Base-by-base conservation (phyloP, 306 rosid genomes). In the Vachellia collinsii region DNA sequence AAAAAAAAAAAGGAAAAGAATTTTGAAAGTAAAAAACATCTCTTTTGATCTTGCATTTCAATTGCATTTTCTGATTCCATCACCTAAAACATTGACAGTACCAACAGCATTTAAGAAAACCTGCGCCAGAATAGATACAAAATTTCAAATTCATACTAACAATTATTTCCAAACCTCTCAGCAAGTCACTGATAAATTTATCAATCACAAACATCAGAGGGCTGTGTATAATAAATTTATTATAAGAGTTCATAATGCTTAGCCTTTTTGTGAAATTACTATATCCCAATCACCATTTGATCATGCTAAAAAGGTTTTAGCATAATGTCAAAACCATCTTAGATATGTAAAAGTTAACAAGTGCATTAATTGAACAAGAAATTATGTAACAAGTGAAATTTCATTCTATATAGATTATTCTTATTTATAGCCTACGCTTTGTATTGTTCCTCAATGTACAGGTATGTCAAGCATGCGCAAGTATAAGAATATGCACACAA, bases 251-350 rank as follows among this genome's bases (percentile, higher is more conserved):
- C 22, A 20, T 46, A 72, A 51, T 0, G 20, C 11, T n/a, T 11
- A 22, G 38, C 39, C 39, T 43, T 42, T 20, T 44, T 70, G 20
- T 70, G 48, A 67, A 17, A 67, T 29, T 38, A 20, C 34, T n/a
- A 39, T 9, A 11, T 36, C 43, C 25, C 46, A 36, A 61, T 37
- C 42, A 63, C 34, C 43, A 34, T 64, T 36, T 64, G n/a, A n/a
- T n/a, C 50, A 19, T 67, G 74, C 54, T 69, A 19, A 43, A 46
- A 20, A 43, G 50, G n/a, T 1, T 62, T 62, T 41, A 6, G 16
- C 38, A 29, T 29, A 62, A 41, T 62, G 12, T 62, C 68, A 13
- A 38, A 66, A 66, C 71, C 71, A 66, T 66, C 71, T 19, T 66
- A 66, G 34, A 62, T 11, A 5, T 13, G 39, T 12, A 62, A 2